Evolutionary conservation across 2,329 filamentous ascomycete species (phyloP).

Genomic region (Pochonia chlamydosporia): DNA sequence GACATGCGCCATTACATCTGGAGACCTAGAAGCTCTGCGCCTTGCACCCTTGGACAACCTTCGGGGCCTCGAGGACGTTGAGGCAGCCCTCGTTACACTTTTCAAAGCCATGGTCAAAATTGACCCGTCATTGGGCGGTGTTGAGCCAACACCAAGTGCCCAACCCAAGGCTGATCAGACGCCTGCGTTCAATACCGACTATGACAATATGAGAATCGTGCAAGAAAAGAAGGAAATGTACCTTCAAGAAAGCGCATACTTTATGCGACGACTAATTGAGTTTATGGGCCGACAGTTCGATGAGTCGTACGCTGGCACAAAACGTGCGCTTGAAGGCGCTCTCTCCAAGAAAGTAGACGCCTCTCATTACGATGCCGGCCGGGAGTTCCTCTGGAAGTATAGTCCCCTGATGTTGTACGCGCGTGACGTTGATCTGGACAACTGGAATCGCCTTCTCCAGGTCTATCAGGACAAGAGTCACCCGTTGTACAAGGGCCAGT

Average conservation of each 20-base stretch:
- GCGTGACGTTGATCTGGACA: slow-evolving; percentile 72
- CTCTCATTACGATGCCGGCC: slow-evolving; percentile 63
- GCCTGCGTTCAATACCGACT: slow-evolving; percentile 61
- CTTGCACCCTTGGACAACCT: slow-evolving; percentile 66
- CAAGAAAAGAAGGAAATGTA: slow-evolving; percentile 94
- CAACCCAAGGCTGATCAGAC: slow-evolving; percentile 38
- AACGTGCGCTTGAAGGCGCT: slow-evolving; percentile 55
- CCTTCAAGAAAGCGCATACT: slow-evolving; percentile 65
- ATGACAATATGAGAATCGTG: slow-evolving; percentile 86
- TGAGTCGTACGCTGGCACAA: slow-evolving; percentile 64
- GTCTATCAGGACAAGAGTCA: slow-evolving; percentile 75
- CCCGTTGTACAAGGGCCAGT: slow-evolving; percentile 74
- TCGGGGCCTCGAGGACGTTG: slow-evolving; percentile 69
- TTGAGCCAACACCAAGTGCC: slow-evolving; percentile 41
- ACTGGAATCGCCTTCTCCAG: slow-evolving; percentile 75
- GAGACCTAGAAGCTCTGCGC: slow-evolving; percentile 66
- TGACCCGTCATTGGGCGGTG: slow-evolving; percentile 66
- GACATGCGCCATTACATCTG: slow-evolving; percentile 80
- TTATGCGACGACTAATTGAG: slow-evolving; percentile 72
- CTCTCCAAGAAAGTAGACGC: slow-evolving; percentile 63
- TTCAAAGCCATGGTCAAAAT: slow-evolving; percentile 94
- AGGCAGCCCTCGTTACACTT: slow-evolving; percentile 69
- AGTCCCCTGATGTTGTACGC: slow-evolving; percentile 83
- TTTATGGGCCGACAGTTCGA: slow-evolving; percentile 81
- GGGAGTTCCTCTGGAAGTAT: slow-evolving; percentile 79